Conservation (phyloP, 257 asterid genomes). For the Galeopsis tetrahit region DNA sequence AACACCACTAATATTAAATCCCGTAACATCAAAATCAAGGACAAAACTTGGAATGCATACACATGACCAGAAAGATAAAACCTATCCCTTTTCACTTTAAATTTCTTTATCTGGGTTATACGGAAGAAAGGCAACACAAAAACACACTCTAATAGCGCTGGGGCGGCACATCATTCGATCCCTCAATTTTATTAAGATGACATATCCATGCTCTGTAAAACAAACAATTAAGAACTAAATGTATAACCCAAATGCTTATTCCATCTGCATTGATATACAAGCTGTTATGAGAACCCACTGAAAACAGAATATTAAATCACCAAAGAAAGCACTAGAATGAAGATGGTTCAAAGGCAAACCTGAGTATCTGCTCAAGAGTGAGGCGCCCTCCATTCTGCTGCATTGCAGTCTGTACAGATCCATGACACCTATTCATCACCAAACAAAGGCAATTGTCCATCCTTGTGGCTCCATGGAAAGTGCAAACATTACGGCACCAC, state of each 20-base stretch:
- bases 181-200: slow-evolving; percentile 5
- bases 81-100: slow-evolving; percentile 23
- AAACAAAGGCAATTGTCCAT: slow-evolving; percentile 70
- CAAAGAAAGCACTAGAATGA: slow-evolving; percentile 22
- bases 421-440: slow-evolving; percentile 91
- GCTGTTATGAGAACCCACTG: slow-evolving; percentile 17
- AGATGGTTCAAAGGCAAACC: slow-evolving; percentile 46
- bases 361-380: slow-evolving; percentile 94
- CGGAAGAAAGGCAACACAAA: slow-evolving; percentile 14
- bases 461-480: slow-evolving; percentile 83
- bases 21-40: slow-evolving; percentile 15
- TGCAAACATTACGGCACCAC: slow-evolving; percentile 97
- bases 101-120: slow-evolving; percentile 10
- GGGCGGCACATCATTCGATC: slow-evolving; percentile 12
- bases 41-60: slow-evolving; percentile 24
- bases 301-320: slow-evolving; percentile 25
- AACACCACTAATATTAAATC: slow-evolving; percentile 12
- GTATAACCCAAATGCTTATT: slow-evolving; percentile 6
- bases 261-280: background rate
- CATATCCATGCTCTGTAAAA: background rate
- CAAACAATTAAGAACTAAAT: slow-evolving; percentile 17
- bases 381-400: slow-evolving; percentile 88
- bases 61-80: slow-evolving; percentile 10
- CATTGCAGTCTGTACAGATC: slow-evolving; percentile 88
- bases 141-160: slow-evolving; percentile 7